Evolutionary conservation across 371 early-diverging fungal genomes (phyloP), one percentile per base, ranked within the genome.

Genomic region (Haplosporangium sp.): DNA sequence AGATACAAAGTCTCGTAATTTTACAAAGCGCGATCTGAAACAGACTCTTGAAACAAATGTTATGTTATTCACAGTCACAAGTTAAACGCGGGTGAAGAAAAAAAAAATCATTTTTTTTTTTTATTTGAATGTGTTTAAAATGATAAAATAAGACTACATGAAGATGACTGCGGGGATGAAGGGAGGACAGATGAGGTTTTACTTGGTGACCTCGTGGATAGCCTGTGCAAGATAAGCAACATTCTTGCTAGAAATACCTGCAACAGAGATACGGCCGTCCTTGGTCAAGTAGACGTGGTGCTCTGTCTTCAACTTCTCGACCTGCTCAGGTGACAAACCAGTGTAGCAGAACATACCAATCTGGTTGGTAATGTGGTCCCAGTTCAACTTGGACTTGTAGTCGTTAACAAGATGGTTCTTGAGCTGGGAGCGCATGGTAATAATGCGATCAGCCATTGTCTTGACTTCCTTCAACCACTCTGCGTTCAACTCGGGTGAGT

Each of bases 301-400:
- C 78, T 98, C 96, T 59, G 79, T 85, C 74, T 90, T 92, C 82
- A 99, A 85, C 69, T 92, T 87, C 82, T 93, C 95, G 55, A 97
- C 97, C 85, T 95, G 93, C 72, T 93, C 94, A 48, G 97, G 93
- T n/a, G 83, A 94, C 83, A 99, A 87, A 38, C 99, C 99, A 55
- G 98, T 95, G 90, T 87, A 99, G 89, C 96, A 96, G 93, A 99
- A 99, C 99, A 99, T 99, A 84, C 99, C 99, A 76, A 99, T 99
- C 89, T 99, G 99, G 84, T 92, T 89, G 56, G 97, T 98, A 81
- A 99, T 95, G 86, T 99, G 99, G 75, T 90, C 87, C 99, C 99
- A 99, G 84, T 85, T 83, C 71, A 85, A 85, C 88, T 89, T 90
- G 70, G 93, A 93, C 37, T 91, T 91, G 85, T 94, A 92, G 65